Evolutionary conservation across 2,329 filamentous ascomycete species (phyloP).

Genomic region (Penicillium sp.): DNA sequence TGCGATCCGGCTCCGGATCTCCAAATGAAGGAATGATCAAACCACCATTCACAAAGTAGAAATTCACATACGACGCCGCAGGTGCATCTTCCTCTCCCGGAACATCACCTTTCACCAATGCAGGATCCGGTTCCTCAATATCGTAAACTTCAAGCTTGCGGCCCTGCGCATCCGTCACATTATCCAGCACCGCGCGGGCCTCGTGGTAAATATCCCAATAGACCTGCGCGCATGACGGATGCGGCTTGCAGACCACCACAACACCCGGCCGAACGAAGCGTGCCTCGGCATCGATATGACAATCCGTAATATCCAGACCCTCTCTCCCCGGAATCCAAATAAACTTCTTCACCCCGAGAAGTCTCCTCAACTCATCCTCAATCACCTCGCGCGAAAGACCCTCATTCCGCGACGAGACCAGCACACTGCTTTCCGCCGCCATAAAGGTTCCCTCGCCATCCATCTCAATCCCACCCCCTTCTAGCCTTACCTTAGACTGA

Average conservation of each 20-base stretch:
- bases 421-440: constrained; percentile 33
- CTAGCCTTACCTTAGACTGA: constrained; percentile 22
- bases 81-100: constrained; percentile 20
- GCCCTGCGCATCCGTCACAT: constrained; percentile 24
- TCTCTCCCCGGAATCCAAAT: constrained; percentile 35
- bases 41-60: constrained; percentile 31
- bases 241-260: constrained; percentile 28
- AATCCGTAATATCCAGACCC: constrained; percentile 34
- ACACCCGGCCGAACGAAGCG: constrained; percentile 28
- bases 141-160: constrained; percentile 23
- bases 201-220: constrained; percentile 28
- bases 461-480: constrained; percentile 35
- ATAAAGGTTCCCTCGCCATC: constrained; percentile 38
- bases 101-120: constrained; percentile 15
- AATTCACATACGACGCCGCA: constrained; percentile 32
- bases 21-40: constrained; percentile 31
- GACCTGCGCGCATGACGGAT: constrained; percentile 13
- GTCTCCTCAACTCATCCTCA: constrained; percentile 25
- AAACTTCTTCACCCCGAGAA: constrained; percentile 30
- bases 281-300: constrained; percentile 32
- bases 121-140: constrained; percentile 29
- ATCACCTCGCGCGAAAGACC: constrained; percentile 22
- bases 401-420: constrained; percentile 30
- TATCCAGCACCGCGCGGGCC: constrained; percentile 19
- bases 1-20: constrained; percentile 20